Percentiles rank a stretch among this genome's conserved stretches.
phyloP scores from a whole-genome alignment of 1,284 basidiomycete species.

The Ceratobasidium theobromae region DNA sequence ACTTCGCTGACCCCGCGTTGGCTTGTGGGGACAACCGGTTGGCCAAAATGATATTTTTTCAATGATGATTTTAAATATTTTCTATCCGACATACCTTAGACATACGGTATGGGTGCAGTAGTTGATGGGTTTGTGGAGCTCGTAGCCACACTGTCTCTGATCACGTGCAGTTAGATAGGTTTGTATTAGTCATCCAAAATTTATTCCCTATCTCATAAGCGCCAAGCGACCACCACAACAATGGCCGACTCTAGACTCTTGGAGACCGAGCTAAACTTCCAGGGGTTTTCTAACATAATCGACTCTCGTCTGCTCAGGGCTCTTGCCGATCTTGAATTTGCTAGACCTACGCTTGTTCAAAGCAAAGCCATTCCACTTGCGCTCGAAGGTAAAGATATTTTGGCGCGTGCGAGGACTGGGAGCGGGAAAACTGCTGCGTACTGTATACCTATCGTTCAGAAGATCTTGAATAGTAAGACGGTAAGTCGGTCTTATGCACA shows the following conservation, averaged over 20 bases:
- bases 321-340: constrained; percentile 78
- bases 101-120: too few species aligned
- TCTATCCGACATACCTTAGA: too few species aligned
- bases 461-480: constrained; percentile 78
- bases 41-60: too few species aligned
- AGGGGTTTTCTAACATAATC: constrained; percentile 68
- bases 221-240: neutral
- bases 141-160: too few species aligned
- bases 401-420: constrained; percentile 92
- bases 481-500: constrained; percentile 10
- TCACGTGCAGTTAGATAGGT: too few species aligned
- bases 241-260: constrained; percentile 27
- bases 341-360: constrained; percentile 81
- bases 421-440: constrained; percentile 98
- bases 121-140: too few species aligned
- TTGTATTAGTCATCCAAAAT: constrained; percentile 25
- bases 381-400: constrained; percentile 87
- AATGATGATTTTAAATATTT: too few species aligned
- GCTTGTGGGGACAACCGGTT: too few species aligned
- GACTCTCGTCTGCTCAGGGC: constrained; percentile 76
- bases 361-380: constrained; percentile 81
- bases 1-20: too few species aligned
- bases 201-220: constrained; percentile 1
- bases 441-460: constrained; percentile 87
- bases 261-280: constrained; percentile 46